Percentiles rank a stretch among this genome's conserved stretches.
Evolutionary conservation across 2,329 filamentous ascomycete species (phyloP).

Genomic region (Paecilomyces variotii): DNA sequence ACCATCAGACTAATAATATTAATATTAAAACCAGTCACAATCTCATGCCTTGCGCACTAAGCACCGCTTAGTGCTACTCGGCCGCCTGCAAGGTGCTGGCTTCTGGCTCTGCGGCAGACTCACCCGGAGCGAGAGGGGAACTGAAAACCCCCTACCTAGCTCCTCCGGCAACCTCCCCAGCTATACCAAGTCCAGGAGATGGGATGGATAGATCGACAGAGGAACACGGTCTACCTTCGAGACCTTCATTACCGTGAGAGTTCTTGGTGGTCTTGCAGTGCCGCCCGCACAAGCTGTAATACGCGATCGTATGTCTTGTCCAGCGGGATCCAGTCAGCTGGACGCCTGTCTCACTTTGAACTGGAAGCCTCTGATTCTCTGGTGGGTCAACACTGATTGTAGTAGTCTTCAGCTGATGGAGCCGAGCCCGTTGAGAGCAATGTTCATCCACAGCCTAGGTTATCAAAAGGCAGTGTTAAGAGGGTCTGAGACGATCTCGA

Average conservation of each 20-base stretch:
- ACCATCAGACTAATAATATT: too few species aligned
- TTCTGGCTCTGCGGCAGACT: not conserved
- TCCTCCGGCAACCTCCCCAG: not conserved
- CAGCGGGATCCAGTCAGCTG: not conserved
- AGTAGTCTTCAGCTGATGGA: not conserved
- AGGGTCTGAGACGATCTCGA: not conserved
- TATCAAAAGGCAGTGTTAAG: not conserved
- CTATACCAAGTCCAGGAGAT: not conserved
- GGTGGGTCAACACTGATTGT: slow-evolving; percentile 8
- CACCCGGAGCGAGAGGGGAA: not conserved
- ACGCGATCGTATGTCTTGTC: not conserved
- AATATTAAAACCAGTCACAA: too few species aligned
- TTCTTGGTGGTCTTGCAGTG: not conserved
- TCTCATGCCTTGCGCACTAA: not conserved
- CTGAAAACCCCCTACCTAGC: not conserved
- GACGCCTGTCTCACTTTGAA: not conserved
- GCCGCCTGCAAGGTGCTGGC: not conserved
- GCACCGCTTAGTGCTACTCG: not conserved
- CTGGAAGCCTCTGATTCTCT: not conserved
- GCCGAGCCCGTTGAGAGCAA: not conserved
- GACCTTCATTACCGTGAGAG: not conserved
- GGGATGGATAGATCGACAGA: not conserved
- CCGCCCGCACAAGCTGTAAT: not conserved
- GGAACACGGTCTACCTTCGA: not conserved
- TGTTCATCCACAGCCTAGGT: not conserved